Conservation (phyloP, 2,329 filamentous ascomycete genomes). For the Escovopsis sp. region DNA sequence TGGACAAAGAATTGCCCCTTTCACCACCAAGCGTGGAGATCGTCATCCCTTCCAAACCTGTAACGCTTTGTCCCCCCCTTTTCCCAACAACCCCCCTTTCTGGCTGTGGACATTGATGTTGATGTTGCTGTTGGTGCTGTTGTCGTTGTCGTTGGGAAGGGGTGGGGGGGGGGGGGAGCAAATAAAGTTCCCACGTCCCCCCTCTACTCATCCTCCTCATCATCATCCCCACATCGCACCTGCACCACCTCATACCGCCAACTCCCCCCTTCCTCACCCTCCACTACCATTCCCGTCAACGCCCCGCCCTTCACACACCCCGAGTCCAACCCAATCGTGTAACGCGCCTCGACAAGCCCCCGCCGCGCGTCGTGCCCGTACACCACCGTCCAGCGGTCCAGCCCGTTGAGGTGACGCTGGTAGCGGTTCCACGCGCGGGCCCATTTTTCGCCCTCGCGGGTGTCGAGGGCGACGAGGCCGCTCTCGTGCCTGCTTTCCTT, state of each 20-base stretch:
- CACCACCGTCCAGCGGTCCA: conserved; percentile 48
- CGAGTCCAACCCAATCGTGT: conserved; percentile 74
- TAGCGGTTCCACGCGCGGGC: conserved; percentile 43
- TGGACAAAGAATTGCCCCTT: too few relatives aligned
- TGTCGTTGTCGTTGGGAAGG: too few relatives aligned
- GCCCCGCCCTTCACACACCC: conserved; percentile 63
- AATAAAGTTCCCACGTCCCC: too few relatives aligned
- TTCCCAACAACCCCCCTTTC: too few relatives aligned
- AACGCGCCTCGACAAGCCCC: conserved; percentile 46
- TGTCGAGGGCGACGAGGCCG: conserved; percentile 20
- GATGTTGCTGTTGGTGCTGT: too few relatives aligned
- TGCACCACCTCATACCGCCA: conserved; percentile 24
- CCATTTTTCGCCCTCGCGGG: conserved; percentile 47
- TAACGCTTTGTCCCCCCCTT: too few relatives aligned
- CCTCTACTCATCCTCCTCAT: not conserved
- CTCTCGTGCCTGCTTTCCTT: conserved; percentile 5
- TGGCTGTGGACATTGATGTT: too few relatives aligned
- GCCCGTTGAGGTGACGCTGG: conserved; percentile 21
- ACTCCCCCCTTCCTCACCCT: conserved; percentile 24
- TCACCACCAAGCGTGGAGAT: too few relatives aligned
- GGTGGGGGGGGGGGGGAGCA: too few relatives aligned
- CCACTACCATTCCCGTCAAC: conserved; percentile 64
- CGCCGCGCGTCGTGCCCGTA: conserved; percentile 75
- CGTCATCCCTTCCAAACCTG: too few relatives aligned
- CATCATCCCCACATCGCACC: conserved; percentile 21